A percentile compares a stretch with the other conserved stretches of the same genome.
phyloP scores from a whole-genome alignment of 768 basidiomycete species.

The Strobilomyces confusus region DNA sequence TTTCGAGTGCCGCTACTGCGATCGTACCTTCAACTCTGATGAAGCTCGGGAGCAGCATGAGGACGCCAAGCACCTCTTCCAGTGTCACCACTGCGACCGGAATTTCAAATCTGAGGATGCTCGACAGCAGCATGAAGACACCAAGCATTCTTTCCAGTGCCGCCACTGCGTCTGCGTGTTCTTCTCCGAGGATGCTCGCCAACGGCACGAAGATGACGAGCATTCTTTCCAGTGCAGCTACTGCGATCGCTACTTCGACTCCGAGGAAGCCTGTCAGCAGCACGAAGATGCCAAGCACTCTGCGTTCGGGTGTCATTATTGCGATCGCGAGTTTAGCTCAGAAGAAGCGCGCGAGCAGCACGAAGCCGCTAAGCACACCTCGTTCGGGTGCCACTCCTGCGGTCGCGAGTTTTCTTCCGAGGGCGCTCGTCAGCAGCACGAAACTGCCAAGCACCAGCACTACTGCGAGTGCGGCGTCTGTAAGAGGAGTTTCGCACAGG shows the following conservation, averaged over 20 bases:
- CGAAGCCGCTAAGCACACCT: constrained; percentile 2
- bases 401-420: constrained; percentile 4
- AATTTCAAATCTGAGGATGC: neutral
- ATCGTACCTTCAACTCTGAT: constrained; percentile 4
- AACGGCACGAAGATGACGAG: constrained; percentile 8
- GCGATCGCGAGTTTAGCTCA: neutral
- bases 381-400: constrained; percentile 11
- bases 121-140: neutral
- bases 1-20: constrained; percentile 15
- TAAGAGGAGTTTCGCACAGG: neutral
- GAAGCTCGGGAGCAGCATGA: constrained; percentile 8
- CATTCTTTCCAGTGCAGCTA: constrained; percentile 1
- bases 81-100: neutral
- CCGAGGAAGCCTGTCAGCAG: neutral
- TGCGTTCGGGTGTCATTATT: constrained; percentile 4
- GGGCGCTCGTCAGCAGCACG: constrained; percentile 5
- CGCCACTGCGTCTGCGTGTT: constrained; percentile 1
- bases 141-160: neutral
- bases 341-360: constrained; percentile 10
- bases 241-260: neutral
- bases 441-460: constrained; percentile 9
- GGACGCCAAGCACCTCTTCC: constrained; percentile 3
- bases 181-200: neutral
- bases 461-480: constrained; percentile 12
- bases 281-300: neutral